A percentile compares a stretch with the other conserved stretches of the same genome.
These are phyloP conservation scores for Turnera subulata DNA, from an alignment of 345 rosid genomes.

Conservation along the genomic window DNA sequence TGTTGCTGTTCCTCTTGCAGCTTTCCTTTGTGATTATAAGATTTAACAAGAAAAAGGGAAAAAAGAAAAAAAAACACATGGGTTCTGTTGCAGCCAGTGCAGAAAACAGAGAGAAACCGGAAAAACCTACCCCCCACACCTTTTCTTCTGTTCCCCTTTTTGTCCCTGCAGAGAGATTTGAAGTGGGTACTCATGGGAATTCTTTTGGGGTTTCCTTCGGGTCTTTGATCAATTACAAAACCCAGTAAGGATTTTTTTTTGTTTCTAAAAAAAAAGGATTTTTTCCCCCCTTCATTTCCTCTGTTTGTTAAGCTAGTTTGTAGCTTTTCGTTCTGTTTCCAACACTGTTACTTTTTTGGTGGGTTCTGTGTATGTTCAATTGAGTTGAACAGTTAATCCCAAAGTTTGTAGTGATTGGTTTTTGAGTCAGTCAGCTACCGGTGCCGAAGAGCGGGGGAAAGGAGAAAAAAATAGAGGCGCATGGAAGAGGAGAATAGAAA, in stretches of 20 bases:
- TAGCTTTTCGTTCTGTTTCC: background rate
- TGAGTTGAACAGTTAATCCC: background rate
- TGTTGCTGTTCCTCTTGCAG: too few species aligned
- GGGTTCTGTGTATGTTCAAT: background rate
- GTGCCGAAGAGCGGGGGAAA: too few species aligned
- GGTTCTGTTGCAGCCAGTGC: too few species aligned
- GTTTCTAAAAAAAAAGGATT: too few species aligned
- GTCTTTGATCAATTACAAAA: constrained; percentile 28
- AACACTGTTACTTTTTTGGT: constrained; percentile 3
- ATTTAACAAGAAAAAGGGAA: too few species aligned
- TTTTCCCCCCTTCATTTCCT: constrained; percentile 16
- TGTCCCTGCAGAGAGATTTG: background rate
- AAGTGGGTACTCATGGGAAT: constrained; percentile 10
- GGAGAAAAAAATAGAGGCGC: too few species aligned
- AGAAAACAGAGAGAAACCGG: background rate
- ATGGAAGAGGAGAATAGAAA: too few species aligned
- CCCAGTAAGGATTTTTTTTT: constrained; percentile 36
- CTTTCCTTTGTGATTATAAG: too few species aligned
- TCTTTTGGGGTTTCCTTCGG: constrained; percentile 19
- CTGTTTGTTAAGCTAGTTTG: constrained; percentile 11
- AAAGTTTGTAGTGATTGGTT: constrained; percentile 2
- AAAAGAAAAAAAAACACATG: too few species aligned
- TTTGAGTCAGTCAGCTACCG: too few species aligned
- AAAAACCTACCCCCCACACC: background rate
- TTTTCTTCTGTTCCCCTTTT: too few species aligned